A percentile compares a stretch with the other conserved stretches of the same genome.
phyloP scores from a whole-genome alignment of 2,329 filamentous ascomycete genomes.

The Rutstroemia sydowiana region DNA sequence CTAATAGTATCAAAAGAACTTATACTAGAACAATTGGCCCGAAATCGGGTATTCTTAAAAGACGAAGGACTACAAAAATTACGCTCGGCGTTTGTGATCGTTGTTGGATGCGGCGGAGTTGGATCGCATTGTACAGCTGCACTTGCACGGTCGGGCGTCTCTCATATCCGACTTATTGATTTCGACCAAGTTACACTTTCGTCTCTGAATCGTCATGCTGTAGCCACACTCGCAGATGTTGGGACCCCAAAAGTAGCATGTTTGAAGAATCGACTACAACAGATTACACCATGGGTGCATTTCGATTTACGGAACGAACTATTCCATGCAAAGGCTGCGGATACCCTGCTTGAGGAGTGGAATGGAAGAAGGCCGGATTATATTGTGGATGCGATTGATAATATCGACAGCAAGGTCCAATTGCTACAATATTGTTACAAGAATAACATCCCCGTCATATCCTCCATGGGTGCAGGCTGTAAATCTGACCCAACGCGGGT shows the following conservation, averaged over 20 bases:
- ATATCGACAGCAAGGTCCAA: constrained; percentile 93
- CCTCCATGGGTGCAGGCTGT: constrained; percentile 92
- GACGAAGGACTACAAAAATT: constrained; percentile 74
- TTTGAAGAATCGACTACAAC: constrained; percentile 69
- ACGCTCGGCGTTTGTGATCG: constrained; percentile 72
- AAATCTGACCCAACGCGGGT: constrained; percentile 82
- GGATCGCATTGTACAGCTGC: constrained; percentile 86
- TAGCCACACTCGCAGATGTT: constrained; percentile 89
- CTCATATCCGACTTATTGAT: constrained; percentile 82
- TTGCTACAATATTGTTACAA: constrained; percentile 82
- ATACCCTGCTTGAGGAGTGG: constrained; percentile 61
- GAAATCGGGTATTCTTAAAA: constrained; percentile 85
- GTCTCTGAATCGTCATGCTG: constrained; percentile 89
- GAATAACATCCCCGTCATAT: constrained; percentile 73
- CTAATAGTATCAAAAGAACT: constrained; percentile 49
- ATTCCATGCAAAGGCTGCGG: constrained; percentile 63
- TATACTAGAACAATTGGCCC: constrained; percentile 87
- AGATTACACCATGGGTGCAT: constrained; percentile 83
- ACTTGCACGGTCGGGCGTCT: constrained; percentile 80
- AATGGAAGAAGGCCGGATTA: constrained; percentile 65
- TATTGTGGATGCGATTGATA: constrained; percentile 96
- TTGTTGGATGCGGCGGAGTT: constrained; percentile 91
- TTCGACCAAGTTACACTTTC: constrained; percentile 97
- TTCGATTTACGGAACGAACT: constrained; percentile 84
- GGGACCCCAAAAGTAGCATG: constrained; percentile 88